Evolutionary conservation across 768 basidiomycete genomes (phyloP).

Genomic region (Tephrocybe sp.): DNA sequence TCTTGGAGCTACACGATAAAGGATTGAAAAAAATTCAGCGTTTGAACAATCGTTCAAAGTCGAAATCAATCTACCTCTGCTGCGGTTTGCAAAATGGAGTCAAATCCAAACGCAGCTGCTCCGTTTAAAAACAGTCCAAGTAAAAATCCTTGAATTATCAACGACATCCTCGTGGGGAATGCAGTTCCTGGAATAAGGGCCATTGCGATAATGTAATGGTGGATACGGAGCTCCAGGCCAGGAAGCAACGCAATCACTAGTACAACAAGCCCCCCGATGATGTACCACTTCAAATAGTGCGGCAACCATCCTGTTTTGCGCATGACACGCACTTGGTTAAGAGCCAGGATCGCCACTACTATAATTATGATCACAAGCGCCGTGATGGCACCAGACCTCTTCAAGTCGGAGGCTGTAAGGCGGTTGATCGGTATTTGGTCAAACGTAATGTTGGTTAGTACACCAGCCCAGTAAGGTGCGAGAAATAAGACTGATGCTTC

Average conservation of each 20-base stretch:
- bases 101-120: slow-evolving; percentile 76
- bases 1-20: slow-evolving; percentile 53
- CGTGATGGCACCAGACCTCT: slow-evolving; percentile 63
- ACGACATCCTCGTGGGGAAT: slow-evolving; percentile 78
- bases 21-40: slow-evolving; percentile 1
- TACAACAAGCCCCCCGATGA: slow-evolving; percentile 59
- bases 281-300: slow-evolving; percentile 74
- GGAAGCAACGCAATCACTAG: slow-evolving; percentile 70
- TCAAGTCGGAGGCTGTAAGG: slow-evolving; percentile 69
- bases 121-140: slow-evolving; percentile 83
- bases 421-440: slow-evolving; percentile 75
- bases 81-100: slow-evolving; percentile 73
- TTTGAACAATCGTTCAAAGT: background rate
- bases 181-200: slow-evolving; percentile 73
- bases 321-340: slow-evolving; percentile 81
- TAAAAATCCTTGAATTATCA: slow-evolving; percentile 78
- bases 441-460: slow-evolving; percentile 70
- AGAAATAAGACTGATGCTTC: slow-evolving; percentile 76
- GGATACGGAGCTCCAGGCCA: slow-evolving; percentile 64
- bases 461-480: slow-evolving; percentile 74
- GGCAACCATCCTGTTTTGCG: slow-evolving; percentile 84
- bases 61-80: slow-evolving; percentile 48
- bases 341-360: slow-evolving; percentile 52
- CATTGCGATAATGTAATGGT: slow-evolving; percentile 82
- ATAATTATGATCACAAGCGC: slow-evolving; percentile 68